Evolutionary conservation across 1,139 yeast species (phyloP).

Genomic region (Suhomyces coccinellae): DNA sequence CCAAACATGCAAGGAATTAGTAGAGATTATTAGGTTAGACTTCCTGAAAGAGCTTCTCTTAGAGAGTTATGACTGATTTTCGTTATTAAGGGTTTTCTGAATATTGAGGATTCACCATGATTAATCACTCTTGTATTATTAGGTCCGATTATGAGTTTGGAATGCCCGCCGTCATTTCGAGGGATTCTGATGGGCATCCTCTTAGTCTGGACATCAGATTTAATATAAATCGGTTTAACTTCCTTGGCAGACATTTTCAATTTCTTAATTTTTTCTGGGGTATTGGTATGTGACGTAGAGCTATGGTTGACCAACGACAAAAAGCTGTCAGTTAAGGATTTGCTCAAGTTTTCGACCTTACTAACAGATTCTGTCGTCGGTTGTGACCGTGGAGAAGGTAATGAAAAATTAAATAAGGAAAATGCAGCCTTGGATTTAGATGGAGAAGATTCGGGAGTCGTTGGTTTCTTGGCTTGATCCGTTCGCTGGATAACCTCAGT

Average conservation of each 20-base stretch:
- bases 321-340: constrained; percentile 23
- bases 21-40: constrained; percentile 1
- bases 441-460: constrained; percentile 7
- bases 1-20: not conserved
- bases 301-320: constrained; percentile 17
- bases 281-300: constrained; percentile 6
- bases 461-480: constrained; percentile 7
- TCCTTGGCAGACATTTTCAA: constrained; percentile 16
- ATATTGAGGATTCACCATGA: constrained; percentile 44
- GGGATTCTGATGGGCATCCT: constrained; percentile 28
- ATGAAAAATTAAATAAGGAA: constrained; percentile 15
- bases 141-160: constrained; percentile 49
- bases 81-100: constrained; percentile 41
- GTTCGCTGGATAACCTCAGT: constrained; percentile 22
- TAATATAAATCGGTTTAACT: constrained; percentile 15
- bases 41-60: constrained; percentile 32
- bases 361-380: constrained; percentile 5
- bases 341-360: constrained; percentile 16
- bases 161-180: constrained; percentile 37
- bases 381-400: constrained; percentile 10
- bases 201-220: constrained; percentile 23
- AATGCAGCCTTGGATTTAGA: constrained; percentile 13
- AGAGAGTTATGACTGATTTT: constrained; percentile 34
- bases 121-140: constrained; percentile 43
- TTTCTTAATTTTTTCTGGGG: constrained; percentile 9